Evolutionary conservation across 306 rosid genomes (phyloP), one percentile per base, ranked within the genome.

Genomic region (Trifolium pratense): DNA sequence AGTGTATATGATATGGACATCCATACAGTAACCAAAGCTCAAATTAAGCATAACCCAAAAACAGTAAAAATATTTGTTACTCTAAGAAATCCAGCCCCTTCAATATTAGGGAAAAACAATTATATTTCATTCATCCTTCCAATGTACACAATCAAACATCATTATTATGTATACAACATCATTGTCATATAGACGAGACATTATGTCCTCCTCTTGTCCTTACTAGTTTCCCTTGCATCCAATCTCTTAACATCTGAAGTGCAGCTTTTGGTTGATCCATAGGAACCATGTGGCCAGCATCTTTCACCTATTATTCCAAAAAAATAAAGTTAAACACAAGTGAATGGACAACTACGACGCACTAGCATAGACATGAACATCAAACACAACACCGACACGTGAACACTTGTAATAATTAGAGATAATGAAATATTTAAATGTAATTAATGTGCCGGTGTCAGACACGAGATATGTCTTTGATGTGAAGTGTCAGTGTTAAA

Each of bases 241-340:
- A 93, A 64, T 62, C 81, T 57, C 67, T 83, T 49, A 93, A 75
- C 98, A 93, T 93, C 59, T 89, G 69, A 37, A 90, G 69, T 55
- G 97, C 89, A 17, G 89, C 96, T 77, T 93, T 82, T 52, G 97
- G 95, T 86, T 93, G 98, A 85, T 93, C 97, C 98, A 93, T 87
- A 34, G 96, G 98, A 66, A 93, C 97, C 96, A 93, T 83, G 73
- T 90, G 97, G 74, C 98, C 98, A 49, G 98, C 96, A 40, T 86
- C 78, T 48, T 86, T 85, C 32, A 93, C 89, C 96, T 89, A 75
- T 59, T 48, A 16, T 68, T 16, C 57, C 74, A 73, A 20, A 55
- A 66, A 55, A 10, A 7, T 16, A 15, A 8, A 37, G 75, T 79
- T 69, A 59, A n/a, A 14, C 57, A 61, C 73, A 58, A 46, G 73